Conservation (phyloP, 768 basidiomycete species). For the Filobasidium floriforme region DNA sequence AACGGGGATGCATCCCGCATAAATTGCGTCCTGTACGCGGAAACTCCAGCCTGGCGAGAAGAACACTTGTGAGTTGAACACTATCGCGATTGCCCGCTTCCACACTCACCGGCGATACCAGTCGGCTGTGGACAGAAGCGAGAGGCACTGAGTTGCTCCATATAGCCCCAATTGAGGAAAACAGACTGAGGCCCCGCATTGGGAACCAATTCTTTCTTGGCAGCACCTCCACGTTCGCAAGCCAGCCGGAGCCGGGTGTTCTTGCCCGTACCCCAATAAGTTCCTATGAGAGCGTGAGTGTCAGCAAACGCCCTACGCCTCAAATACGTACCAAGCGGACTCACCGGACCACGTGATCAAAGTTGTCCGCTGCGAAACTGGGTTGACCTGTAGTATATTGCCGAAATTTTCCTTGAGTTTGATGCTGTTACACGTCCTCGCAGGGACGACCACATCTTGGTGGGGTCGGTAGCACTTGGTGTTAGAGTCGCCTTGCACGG, state of each 20-base stretch:
- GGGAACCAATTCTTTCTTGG: slow-evolving; percentile 29
- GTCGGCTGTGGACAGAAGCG: slow-evolving; percentile 42
- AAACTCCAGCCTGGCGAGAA: slow-evolving; percentile 43
- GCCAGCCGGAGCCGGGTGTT: slow-evolving; percentile 36
- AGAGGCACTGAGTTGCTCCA: slow-evolving; percentile 37
- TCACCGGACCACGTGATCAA: slow-evolving; percentile 39
- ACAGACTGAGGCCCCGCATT: slow-evolving; percentile 33
- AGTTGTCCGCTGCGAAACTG: slow-evolving; percentile 30
- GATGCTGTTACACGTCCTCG: slow-evolving; percentile 37
- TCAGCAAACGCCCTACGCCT: not conserved
- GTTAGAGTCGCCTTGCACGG: slow-evolving; percentile 44
- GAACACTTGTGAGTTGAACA: slow-evolving; percentile 1
- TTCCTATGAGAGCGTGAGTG: slow-evolving; percentile 17
- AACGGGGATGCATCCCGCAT: slow-evolving; percentile 49
- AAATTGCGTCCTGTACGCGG: slow-evolving; percentile 46
- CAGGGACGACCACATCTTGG: slow-evolving; percentile 44
- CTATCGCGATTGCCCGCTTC: not conserved
- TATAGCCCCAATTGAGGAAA: slow-evolving; percentile 39
- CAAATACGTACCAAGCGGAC: not conserved
- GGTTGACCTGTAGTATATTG: slow-evolving; percentile 31
- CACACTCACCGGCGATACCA: slow-evolving; percentile 38
- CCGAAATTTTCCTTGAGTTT: slow-evolving; percentile 35
- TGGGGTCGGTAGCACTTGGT: slow-evolving; percentile 45
- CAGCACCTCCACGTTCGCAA: slow-evolving; percentile 36
- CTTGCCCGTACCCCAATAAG: slow-evolving; percentile 45